A percentile compares a stretch with the other conserved stretches of the same genome.
Evolutionary conservation across 208 protist species (phyloP).

Genomic region (Trypanosoma theileri): DNA sequence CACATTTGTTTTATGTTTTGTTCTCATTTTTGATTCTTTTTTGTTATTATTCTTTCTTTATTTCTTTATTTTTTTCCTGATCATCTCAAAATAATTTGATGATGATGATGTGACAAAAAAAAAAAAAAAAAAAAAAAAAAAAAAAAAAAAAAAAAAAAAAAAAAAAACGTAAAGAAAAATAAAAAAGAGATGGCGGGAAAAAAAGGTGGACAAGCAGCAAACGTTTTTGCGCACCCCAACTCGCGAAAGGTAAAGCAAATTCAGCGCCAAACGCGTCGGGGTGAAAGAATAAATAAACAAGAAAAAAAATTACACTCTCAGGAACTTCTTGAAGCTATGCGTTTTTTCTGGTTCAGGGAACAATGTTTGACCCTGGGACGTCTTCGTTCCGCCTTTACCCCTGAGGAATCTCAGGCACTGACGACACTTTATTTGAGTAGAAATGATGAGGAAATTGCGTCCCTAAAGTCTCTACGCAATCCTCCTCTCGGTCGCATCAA

Average conservation of each 20-base stretch:
- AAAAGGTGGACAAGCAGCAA: neutral
- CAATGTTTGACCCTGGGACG: constrained; percentile 60
- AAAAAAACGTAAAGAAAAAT: neutral
- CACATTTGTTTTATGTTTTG: neutral
- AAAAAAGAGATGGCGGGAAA: constrained; percentile 11
- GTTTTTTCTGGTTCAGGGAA: constrained; percentile 79
- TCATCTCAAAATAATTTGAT: neutral
- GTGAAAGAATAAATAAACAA: constrained; percentile 32
- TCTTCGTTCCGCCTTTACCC: constrained; percentile 30
- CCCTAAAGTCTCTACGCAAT: constrained; percentile 54
- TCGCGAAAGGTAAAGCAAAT: constrained; percentile 75
- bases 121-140: neutral
- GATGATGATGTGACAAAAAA: neutral
- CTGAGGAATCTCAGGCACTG: constrained; percentile 42
- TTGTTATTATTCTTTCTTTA: neutral
- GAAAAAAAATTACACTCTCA: constrained; percentile 36
- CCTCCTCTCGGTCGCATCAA: constrained; percentile 64
- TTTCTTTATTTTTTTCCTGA: constrained; percentile 16
- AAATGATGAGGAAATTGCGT: constrained; percentile 57
- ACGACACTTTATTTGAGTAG: constrained; percentile 62
- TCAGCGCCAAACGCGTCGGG: constrained; percentile 56
- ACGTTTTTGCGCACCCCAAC: constrained; percentile 31
- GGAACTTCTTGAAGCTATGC: constrained; percentile 34
- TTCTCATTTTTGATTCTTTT: neutral
- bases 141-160: neutral